Percentiles rank a stretch among this genome's conserved stretches.
phyloP scores from a whole-genome alignment of 2,329 filamentous ascomycete species.

The Ophiostoma ulmi region DNA sequence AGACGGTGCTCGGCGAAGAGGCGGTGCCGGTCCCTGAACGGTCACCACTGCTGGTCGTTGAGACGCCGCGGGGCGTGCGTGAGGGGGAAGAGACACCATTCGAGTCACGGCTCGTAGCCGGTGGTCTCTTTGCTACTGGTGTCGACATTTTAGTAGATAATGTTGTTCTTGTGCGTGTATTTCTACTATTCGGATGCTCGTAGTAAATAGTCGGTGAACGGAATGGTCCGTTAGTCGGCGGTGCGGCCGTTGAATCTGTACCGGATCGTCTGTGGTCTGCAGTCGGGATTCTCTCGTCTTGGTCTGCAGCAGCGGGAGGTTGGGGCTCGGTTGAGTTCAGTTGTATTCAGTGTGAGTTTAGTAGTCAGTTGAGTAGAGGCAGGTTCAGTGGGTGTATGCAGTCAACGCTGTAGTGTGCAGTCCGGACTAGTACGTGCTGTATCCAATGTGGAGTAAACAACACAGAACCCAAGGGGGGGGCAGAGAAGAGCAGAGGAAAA shows the following conservation, averaged over 20 bases:
- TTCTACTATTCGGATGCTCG: not conserved
- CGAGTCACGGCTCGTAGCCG: slow-evolving; percentile 33
- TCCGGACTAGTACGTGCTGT: not conserved
- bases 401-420: not conserved
- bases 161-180: not conserved
- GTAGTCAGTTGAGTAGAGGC: not conserved
- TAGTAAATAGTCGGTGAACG: not conserved
- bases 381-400: not conserved
- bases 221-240: not conserved
- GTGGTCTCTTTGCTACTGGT: slow-evolving; percentile 49
- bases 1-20: slow-evolving; percentile 39
- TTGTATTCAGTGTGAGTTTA: too few relatives aligned
- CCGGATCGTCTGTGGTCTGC: not conserved
- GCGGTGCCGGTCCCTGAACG: slow-evolving; percentile 33
- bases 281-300: not conserved
- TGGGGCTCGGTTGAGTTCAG: not conserved
- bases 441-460: slow-evolving; percentile 15
- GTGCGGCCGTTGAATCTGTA: not conserved
- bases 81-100: slow-evolving; percentile 41
- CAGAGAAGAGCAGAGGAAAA: not conserved
- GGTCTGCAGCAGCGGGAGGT: not conserved
- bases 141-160: slow-evolving; percentile 42
- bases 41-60: slow-evolving; percentile 38
- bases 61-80: slow-evolving; percentile 40
- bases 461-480: not conserved